These are phyloP conservation scores for Hypholoma sublateritium DNA, from an alignment of 768 basidiomycete genomes.

Conservation along the genomic window DNA sequence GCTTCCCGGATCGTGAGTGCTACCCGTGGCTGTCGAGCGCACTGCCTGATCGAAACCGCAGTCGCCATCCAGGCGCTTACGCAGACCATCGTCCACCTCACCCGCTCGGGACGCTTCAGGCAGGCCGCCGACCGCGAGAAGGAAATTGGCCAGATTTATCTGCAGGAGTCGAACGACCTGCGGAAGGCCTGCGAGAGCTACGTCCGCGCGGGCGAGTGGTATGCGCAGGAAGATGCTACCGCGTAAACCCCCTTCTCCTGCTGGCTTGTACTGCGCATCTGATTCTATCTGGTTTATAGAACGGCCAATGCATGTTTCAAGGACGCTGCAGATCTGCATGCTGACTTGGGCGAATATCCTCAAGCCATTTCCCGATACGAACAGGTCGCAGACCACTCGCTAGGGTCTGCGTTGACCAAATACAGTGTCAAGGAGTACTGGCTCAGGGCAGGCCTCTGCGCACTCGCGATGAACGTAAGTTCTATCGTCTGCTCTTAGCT, in stretches of 20 bases:
- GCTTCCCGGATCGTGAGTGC: constrained; percentile 73
- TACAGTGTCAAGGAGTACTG: constrained; percentile 99
- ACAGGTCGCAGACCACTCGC: constrained; percentile 82
- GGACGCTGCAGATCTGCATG: constrained; percentile 94
- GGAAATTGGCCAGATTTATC: constrained; percentile 91
- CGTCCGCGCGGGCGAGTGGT: constrained; percentile 93
- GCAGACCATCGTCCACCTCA: constrained; percentile 82
- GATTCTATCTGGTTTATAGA: constrained; percentile 37
- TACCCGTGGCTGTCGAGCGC: constrained; percentile 8
- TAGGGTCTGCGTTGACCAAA: constrained; percentile 84
- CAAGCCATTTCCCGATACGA: constrained; percentile 88
- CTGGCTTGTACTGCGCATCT: background rate
- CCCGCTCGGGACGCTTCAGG: constrained; percentile 84
- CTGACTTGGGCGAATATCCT: constrained; percentile 82
- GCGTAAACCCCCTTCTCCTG: constrained; percentile 59
- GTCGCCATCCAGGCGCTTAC: constrained; percentile 88
- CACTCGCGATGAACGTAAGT: constrained; percentile 82
- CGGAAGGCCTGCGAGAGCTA: constrained; percentile 89
- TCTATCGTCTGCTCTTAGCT: background rate
- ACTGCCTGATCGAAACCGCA: constrained; percentile 30
- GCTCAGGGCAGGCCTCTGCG: constrained; percentile 84
- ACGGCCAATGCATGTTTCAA: constrained; percentile 96
- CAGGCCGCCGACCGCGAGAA: constrained; percentile 99
- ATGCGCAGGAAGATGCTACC: constrained; percentile 93
- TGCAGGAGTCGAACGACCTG: constrained; percentile 79